A percentile compares a stretch with the other conserved stretches of the same genome.
Conservation (phyloP, 2,329 filamentous ascomycete genomes). For the Domatiomyces globalis region DNA sequence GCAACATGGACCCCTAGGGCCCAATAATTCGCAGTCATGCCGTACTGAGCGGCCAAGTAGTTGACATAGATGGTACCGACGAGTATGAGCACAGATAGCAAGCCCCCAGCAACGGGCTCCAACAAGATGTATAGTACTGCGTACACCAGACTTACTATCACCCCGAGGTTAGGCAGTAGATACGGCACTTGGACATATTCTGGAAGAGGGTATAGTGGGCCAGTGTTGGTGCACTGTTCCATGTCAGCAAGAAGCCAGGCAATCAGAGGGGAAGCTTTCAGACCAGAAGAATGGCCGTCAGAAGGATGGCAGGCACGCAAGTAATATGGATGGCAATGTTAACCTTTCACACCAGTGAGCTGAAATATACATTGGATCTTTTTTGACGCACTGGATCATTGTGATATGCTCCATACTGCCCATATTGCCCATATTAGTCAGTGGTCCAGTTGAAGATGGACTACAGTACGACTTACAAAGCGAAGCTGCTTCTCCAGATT, state of each 20-base stretch:
- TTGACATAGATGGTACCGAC: slow-evolving; percentile 62
- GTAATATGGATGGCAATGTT: slow-evolving; percentile 51
- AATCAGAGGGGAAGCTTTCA: background rate
- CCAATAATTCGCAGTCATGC: slow-evolving; percentile 45
- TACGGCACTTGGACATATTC: slow-evolving; percentile 40
- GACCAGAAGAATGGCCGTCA: slow-evolving; percentile 48
- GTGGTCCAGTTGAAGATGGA: slow-evolving; percentile 7
- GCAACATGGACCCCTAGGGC: slow-evolving; percentile 56
- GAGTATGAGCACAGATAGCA: slow-evolving; percentile 63
- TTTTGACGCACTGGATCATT: slow-evolving; percentile 41
- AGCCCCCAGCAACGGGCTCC: slow-evolving; percentile 77
- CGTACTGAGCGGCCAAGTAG: slow-evolving; percentile 53
- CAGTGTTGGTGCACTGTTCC: slow-evolving; percentile 41
- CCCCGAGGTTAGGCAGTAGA: slow-evolving; percentile 47
- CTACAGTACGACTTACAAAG: slow-evolving; percentile 39
- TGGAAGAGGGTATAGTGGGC: slow-evolving; percentile 39
- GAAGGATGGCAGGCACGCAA: slow-evolving; percentile 48
- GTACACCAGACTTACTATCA: slow-evolving; percentile 48
- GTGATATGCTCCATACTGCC: slow-evolving; percentile 53
- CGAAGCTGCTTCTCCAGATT: slow-evolving; percentile 53
- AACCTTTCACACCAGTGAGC: slow-evolving; percentile 31
- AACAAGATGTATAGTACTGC: slow-evolving; percentile 74
- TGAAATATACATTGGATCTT: slow-evolving; percentile 6
- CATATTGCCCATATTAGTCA: slow-evolving; percentile 10
- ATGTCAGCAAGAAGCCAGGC: slow-evolving; percentile 3